Evolutionary conservation across 2,329 filamentous ascomycete genomes (phyloP).

Genomic region (Curvularia eragrostidis): DNA sequence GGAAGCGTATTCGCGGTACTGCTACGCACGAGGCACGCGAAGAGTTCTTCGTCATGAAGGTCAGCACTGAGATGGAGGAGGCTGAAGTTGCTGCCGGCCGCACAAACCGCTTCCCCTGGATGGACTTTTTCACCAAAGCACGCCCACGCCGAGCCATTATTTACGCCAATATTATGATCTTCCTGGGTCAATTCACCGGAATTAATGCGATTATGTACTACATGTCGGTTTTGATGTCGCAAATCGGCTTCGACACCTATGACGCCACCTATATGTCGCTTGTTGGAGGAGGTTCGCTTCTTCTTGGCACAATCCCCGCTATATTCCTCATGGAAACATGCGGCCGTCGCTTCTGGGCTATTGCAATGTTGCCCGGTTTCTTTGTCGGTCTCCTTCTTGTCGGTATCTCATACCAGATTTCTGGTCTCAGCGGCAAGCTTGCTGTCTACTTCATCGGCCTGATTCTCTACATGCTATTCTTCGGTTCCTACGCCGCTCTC

Average conservation of each 20-base stretch:
- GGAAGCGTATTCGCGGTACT: constrained; percentile 74
- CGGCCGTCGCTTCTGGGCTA: constrained; percentile 77
- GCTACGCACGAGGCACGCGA: constrained; percentile 64
- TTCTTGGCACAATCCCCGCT: constrained; percentile 72
- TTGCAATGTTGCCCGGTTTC: constrained; percentile 73
- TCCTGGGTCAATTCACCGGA: constrained; percentile 75
- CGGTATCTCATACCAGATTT: constrained; percentile 67
- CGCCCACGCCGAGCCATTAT: constrained; percentile 64
- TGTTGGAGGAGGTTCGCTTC: constrained; percentile 71
- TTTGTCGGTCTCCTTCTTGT: constrained; percentile 73
- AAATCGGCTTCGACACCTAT: constrained; percentile 70
- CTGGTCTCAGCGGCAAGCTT: constrained; percentile 54
- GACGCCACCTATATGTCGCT: constrained; percentile 73
- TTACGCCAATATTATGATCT: constrained; percentile 75
- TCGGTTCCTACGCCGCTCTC: constrained; percentile 46
- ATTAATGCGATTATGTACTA: constrained; percentile 68
- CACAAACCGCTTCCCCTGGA: constrained; percentile 68
- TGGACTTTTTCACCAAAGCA: constrained; percentile 75
- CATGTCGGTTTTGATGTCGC: constrained; percentile 66
- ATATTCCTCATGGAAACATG: constrained; percentile 75
- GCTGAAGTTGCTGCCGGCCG: constrained; percentile 59
- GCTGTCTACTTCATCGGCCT: constrained; percentile 72
- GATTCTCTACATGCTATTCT: constrained; percentile 53
- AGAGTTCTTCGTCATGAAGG: constrained; percentile 76
- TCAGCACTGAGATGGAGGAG: constrained; percentile 63